Conservation (phyloP, 2,329 filamentous ascomycete species). For the Hansfordia pulvinata region DNA sequence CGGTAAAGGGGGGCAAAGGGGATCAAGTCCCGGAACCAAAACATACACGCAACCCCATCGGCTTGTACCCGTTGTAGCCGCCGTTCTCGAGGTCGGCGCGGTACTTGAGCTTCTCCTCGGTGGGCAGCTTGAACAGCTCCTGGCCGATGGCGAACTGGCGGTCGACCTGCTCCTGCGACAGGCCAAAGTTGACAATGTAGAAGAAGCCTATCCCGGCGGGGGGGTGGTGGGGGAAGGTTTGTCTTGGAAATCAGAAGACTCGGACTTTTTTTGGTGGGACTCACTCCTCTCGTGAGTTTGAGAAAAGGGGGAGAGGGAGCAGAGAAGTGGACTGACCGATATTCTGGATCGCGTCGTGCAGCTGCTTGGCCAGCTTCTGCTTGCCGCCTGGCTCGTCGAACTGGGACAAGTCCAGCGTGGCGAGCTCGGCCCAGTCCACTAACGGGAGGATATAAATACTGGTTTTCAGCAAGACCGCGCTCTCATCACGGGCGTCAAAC, state of each 20-base stretch:
- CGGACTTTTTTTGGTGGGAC: too few relatives aligned
- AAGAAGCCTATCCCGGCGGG: constrained; percentile 45
- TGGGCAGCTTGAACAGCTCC: constrained; percentile 39
- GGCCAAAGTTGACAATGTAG: constrained; percentile 48
- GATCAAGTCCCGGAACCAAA: too few relatives aligned
- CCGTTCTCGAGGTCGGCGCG: constrained; percentile 33
- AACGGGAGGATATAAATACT: too few relatives aligned
- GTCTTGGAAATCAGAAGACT: too few relatives aligned
- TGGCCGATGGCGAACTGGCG: constrained; percentile 47
- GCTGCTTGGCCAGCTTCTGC: constrained; percentile 34
- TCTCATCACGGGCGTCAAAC: too few relatives aligned
- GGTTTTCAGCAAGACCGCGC: too few relatives aligned
- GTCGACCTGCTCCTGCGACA: constrained; percentile 46
- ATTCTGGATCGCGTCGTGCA: constrained; percentile 37
- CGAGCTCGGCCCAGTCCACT: constrained; percentile 39
- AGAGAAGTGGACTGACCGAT: constrained; percentile 13
- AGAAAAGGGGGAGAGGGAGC: too few relatives aligned
- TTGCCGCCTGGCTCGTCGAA: constrained; percentile 41
- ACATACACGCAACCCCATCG: constrained; percentile 23
- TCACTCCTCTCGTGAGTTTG: too few relatives aligned
- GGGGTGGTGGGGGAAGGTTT: too few relatives aligned
- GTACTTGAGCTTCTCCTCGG: constrained; percentile 45
- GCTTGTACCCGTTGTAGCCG: constrained; percentile 43
- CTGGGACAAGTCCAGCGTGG: constrained; percentile 40
- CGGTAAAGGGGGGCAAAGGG: too few relatives aligned